Base-by-base conservation (phyloP, 2,329 filamentous ascomycete species). In the Curvularia spicifera region DNA sequence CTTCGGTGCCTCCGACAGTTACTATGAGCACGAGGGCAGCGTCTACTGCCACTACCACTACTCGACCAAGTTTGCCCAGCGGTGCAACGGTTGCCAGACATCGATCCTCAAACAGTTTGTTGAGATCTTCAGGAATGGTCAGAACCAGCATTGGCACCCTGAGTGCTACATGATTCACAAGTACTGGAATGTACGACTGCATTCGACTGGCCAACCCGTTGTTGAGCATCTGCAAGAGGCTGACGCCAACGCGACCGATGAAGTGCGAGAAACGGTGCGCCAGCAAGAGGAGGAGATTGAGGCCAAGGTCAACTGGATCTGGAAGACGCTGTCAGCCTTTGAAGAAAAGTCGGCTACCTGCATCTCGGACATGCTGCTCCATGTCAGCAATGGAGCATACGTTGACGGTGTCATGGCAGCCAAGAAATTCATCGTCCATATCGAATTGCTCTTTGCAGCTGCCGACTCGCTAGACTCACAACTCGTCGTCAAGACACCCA, bases 131-230 rank as follows among this genome's bases (percentile, higher is more conserved):
- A 89, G 95, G 68, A 98, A 98, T 77, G 94, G 94, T 1, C 91
- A 97, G 75, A 97, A 98, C 74, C 95, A 99, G 73, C 95, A 99
- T 76, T 99, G 95, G 95, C 95, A 99, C 75, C 95, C 95, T 1
- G 95, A 99, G 78, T 99, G 95, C 78, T 99, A 99, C 79, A 99
- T 99, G 95, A 99, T 99, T 63, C 95, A 99, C 81, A 99, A 99
- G 73, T 99, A 98, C 78, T 99, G 95, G 95, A 99, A 98, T 74
- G 95, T 99, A 59, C 89, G 95, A 51, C 82, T 99, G 37, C 79
- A 81, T 60, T 76, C 78, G 5, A 77, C 78, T 13, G 77, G 77
- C 9, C 74, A 78, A 40, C 76, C 78, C 24, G 68, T 75, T 42
- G 65, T 74, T 5, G 76, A 79, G 43, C 67, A 72, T 40, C 66